A percentile compares a stretch with the other conserved stretches of the same genome.
Conservation (phyloP, 768 basidiomycete genomes). For the Neoboletus brunneissimus region DNA sequence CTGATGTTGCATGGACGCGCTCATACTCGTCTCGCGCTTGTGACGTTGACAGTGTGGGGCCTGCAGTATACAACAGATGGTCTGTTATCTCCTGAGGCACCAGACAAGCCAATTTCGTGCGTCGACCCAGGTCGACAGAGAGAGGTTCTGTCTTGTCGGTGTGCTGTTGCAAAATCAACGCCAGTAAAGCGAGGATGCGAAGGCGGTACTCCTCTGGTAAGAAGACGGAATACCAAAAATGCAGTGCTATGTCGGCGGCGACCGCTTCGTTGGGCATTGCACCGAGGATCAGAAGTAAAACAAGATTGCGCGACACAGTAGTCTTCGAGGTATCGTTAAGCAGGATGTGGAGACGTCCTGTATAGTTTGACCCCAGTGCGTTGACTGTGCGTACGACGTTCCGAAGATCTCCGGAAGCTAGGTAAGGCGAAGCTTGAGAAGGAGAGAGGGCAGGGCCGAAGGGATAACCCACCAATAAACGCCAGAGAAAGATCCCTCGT, state of each 20-base stretch:
- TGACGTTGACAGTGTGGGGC: slow-evolving; percentile 18
- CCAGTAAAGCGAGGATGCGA: slow-evolving; percentile 18
- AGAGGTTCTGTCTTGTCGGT: slow-evolving; percentile 15
- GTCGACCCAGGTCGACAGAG: slow-evolving; percentile 8
- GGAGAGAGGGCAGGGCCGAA: no score
- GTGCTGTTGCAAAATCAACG: slow-evolving; percentile 11
- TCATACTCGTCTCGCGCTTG: slow-evolving; percentile 31
- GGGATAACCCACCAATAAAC: slow-evolving; percentile 16
- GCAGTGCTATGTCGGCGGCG: slow-evolving; percentile 44
- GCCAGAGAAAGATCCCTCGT: slow-evolving; percentile 23
- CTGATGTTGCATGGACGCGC: slow-evolving; percentile 31
- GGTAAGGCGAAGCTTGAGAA: not conserved
- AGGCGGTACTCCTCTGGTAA: slow-evolving; percentile 34
- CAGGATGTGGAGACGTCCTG: slow-evolving; percentile 38
- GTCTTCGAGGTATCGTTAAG: slow-evolving; percentile 39
- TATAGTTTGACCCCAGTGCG: slow-evolving; percentile 37
- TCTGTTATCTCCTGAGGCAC: slow-evolving; percentile 26
- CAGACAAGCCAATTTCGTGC: slow-evolving; percentile 21
- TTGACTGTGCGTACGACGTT: slow-evolving; percentile 44
- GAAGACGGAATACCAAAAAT: slow-evolving; percentile 47
- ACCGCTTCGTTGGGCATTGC: slow-evolving; percentile 27
- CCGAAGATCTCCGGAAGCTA: slow-evolving; percentile 47
- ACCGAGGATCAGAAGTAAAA: slow-evolving; percentile 41
- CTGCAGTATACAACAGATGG: slow-evolving; percentile 28
- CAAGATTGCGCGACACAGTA: slow-evolving; percentile 37